Evolutionary conservation across 768 basidiomycete genomes (phyloP).

Genomic region (Austroboletus eburneus): DNA sequence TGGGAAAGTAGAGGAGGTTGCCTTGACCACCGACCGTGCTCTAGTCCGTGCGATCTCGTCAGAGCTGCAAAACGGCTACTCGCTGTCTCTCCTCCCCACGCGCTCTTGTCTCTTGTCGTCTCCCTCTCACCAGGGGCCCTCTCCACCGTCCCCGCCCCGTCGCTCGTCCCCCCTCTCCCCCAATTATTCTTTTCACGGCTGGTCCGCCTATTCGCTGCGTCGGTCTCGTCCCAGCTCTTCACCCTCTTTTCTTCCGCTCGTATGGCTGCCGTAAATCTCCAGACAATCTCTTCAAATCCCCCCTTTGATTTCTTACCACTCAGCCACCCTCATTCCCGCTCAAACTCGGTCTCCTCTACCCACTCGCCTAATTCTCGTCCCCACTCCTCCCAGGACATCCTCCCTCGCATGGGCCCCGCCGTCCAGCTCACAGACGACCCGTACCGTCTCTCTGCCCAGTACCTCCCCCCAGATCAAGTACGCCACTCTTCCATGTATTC

Average conservation of each 20-base stretch:
- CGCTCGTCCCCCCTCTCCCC: background rate
- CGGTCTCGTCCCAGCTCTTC: conserved; percentile 29
- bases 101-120: conserved; percentile 17
- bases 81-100: conserved; percentile 12
- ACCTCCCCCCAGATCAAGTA: conserved; percentile 42
- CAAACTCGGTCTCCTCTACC: conserved; percentile 72
- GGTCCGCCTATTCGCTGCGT: conserved; percentile 47
- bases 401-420: conserved; percentile 48
- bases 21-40: conserved; percentile 50
- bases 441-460: conserved; percentile 52
- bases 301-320: conserved; percentile 70
- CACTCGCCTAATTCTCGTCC: conserved; percentile 71
- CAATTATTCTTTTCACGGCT: conserved; percentile 39
- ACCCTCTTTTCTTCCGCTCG: conserved; percentile 32
- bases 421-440: conserved; percentile 62
- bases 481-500: conserved; percentile 46
- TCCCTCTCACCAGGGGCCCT: conserved; percentile 13
- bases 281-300: conserved; percentile 62
- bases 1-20: conserved; percentile 33
- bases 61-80: conserved; percentile 21
- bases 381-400: conserved; percentile 68
- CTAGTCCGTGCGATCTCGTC: conserved; percentile 32
- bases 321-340: conserved; percentile 66
- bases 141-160: background rate
- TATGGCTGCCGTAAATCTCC: conserved; percentile 74